These are phyloP conservation scores for Gossypium sturtianum DNA, from an alignment of 345 rosid genomes.

Conservation along the genomic window DNA sequence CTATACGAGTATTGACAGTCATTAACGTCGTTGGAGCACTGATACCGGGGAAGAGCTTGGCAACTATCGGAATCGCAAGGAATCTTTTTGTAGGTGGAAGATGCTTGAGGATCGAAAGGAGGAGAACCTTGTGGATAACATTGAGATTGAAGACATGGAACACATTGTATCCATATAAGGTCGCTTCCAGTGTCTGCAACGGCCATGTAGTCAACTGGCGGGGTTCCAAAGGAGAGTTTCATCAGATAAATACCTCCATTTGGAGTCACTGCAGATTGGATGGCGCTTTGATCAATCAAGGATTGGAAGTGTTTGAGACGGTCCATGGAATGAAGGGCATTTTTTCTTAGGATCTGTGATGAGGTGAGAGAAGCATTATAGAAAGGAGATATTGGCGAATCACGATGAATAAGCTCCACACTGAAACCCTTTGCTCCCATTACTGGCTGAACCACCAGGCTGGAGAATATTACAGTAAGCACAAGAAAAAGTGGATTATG, in stretches of 20 bases:
- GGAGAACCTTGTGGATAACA: background rate
- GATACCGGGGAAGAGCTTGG: background rate
- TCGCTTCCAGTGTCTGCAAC: constrained; percentile 19
- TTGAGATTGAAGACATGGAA: background rate
- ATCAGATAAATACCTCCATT: constrained; percentile 23
- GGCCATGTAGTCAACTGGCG: constrained; percentile 17
- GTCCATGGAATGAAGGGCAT: constrained; percentile 24
- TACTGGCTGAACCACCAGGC: background rate
- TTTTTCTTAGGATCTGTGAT: constrained; percentile 23
- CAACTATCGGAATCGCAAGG: background rate
- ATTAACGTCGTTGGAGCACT: no score
- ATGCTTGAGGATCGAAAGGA: background rate
- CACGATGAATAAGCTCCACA: constrained; percentile 31
- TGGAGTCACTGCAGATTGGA: constrained; percentile 16
- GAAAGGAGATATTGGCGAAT: constrained; percentile 26
- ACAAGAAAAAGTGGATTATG: background rate
- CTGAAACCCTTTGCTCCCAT: constrained; percentile 7
- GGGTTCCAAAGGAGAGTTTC: constrained; percentile 30
- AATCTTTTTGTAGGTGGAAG: background rate
- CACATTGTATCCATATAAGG: constrained; percentile 7
- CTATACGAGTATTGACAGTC: background rate
- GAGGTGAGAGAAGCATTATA: constrained; percentile 14
- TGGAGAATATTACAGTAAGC: background rate
- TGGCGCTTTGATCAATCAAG: background rate
- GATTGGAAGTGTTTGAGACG: constrained; percentile 22